Evolutionary conservation across 2,329 filamentous ascomycete species (phyloP).

Genomic region (Calycina herbarum): DNA sequence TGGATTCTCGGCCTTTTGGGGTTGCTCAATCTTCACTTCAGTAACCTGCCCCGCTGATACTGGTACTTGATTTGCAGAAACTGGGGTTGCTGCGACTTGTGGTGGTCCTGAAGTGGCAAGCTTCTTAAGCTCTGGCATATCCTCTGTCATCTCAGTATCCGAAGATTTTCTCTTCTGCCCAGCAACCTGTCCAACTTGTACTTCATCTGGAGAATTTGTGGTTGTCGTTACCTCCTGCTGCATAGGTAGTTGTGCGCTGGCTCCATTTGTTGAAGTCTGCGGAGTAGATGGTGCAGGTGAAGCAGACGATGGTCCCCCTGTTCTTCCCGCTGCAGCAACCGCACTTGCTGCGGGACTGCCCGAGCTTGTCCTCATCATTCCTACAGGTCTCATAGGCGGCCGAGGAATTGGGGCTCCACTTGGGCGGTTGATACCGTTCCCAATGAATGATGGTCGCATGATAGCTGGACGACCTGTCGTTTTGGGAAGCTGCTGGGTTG

Average conservation of each 20-base stretch:
- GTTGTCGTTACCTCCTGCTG: conserved; percentile 25
- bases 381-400: conserved; percentile 34
- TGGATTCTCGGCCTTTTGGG: neutral
- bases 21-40: neutral
- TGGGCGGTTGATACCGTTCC: conserved; percentile 25
- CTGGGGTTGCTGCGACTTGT: neutral
- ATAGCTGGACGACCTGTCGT: conserved; percentile 26
- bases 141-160: conserved; percentile 30
- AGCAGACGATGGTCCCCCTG: conserved; percentile 25
- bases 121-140: conserved; percentile 29
- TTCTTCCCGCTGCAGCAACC: conserved; percentile 23
- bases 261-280: conserved; percentile 10
- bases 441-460: conserved; percentile 33
- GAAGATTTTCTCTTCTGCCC: conserved; percentile 27
- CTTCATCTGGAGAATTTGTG: conserved; percentile 15
- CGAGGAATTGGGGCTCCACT: conserved; percentile 26
- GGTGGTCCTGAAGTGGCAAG: conserved; percentile 24
- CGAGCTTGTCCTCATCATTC: conserved; percentile 29
- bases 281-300: conserved; percentile 26
- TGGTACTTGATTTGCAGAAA: neutral
- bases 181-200: conserved; percentile 16
- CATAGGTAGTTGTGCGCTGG: conserved; percentile 16
- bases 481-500: conserved; percentile 24
- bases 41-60: neutral
- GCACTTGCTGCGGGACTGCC: conserved; percentile 27